Percentiles rank a stretch among this genome's conserved stretches.
These are phyloP conservation scores for Phalaenopsis aphrodite DNA, from an alignment of 106 monocot species.

Conservation along the genomic window DNA sequence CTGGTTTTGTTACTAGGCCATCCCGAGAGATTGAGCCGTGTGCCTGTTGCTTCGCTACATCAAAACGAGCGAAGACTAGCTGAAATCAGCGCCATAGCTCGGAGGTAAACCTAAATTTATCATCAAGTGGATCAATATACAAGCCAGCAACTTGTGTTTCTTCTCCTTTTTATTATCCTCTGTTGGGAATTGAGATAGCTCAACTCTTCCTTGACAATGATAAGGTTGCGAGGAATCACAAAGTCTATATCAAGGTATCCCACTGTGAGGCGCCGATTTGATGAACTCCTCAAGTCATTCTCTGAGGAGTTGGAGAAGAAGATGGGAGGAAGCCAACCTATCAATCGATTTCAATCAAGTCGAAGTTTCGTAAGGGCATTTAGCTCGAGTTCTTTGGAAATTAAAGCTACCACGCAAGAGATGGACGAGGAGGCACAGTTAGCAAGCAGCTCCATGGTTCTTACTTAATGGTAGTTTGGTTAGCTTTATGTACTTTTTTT, in stretches of 20 bases:
- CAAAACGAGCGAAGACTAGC: conserved; percentile 45
- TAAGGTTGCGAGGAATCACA: conserved; percentile 79
- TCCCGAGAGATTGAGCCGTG: conserved; percentile 27
- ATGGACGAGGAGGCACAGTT: conserved; percentile 7
- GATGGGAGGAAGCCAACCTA: conserved; percentile 30
- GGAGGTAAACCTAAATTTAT: conserved; percentile 43
- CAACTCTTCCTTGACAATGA: conserved; percentile 3
- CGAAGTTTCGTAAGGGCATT: conserved; percentile 27
- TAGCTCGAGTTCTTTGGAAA: conserved; percentile 46
- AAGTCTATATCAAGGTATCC: conserved; percentile 90
- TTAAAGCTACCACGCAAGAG: conserved; percentile 19
- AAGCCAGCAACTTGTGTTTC: neutral
- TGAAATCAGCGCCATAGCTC: conserved; percentile 74
- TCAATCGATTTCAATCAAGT: conserved; percentile 17
- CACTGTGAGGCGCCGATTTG: conserved; percentile 60
- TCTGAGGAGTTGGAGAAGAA: conserved; percentile 63
- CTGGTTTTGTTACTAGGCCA: conserved; percentile 60
- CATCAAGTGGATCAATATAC: neutral
- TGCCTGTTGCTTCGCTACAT: conserved; percentile 11
- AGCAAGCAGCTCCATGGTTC: neutral
- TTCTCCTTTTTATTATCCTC: too few relatives aligned
- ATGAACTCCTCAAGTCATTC: conserved; percentile 53
- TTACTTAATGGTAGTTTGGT: neutral
- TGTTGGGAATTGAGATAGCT: neutral
- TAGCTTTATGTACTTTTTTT: neutral